A percentile compares a stretch with the other conserved stretches of the same genome.
Evolutionary conservation across 140 eudicot species (phyloP).

Genomic region (Stevia rebaudiana): DNA sequence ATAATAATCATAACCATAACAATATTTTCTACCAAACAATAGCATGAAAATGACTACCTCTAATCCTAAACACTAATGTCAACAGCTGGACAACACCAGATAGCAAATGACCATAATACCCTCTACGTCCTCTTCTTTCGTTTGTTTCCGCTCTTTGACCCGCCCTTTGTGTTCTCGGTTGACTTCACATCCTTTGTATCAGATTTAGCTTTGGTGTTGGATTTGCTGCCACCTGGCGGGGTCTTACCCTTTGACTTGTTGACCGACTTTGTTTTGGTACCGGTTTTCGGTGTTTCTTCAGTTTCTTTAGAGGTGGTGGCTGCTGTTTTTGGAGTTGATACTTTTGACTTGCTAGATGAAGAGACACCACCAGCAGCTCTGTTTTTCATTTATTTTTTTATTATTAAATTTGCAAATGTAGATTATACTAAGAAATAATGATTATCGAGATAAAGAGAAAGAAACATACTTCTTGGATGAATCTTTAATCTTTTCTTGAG

Average conservation of each 20-base stretch:
- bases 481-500: constrained; percentile 36
- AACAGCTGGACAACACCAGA: constrained; percentile 19
- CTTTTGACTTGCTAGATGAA: constrained; percentile 36
- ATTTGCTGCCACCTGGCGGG: constrained; percentile 35
- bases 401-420: constrained; percentile 7
- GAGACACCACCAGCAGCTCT: constrained; percentile 32
- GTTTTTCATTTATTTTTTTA: constrained; percentile 1
- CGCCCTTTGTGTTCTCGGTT: constrained; percentile 33
- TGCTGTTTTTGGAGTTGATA: constrained; percentile 18
- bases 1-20: constrained; percentile 8
- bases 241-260: constrained; percentile 49
- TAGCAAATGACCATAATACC: not conserved
- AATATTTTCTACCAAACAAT: constrained; percentile 24
- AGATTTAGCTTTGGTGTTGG: constrained; percentile 39
- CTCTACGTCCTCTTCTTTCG: constrained; percentile 41
- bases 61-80: constrained; percentile 30
- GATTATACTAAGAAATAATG: not conserved
- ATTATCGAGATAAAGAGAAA: not conserved
- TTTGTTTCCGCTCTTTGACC: constrained; percentile 53
- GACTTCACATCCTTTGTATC: constrained; percentile 41
- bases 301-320: constrained; percentile 12
- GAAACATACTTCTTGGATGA: constrained; percentile 46
- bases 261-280: constrained; percentile 32
- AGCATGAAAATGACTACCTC: constrained; percentile 22
- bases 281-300: constrained; percentile 31